Base-by-base conservation (phyloP, 164 flowering plant genomes). In the Pachysandra terminalis region DNA sequence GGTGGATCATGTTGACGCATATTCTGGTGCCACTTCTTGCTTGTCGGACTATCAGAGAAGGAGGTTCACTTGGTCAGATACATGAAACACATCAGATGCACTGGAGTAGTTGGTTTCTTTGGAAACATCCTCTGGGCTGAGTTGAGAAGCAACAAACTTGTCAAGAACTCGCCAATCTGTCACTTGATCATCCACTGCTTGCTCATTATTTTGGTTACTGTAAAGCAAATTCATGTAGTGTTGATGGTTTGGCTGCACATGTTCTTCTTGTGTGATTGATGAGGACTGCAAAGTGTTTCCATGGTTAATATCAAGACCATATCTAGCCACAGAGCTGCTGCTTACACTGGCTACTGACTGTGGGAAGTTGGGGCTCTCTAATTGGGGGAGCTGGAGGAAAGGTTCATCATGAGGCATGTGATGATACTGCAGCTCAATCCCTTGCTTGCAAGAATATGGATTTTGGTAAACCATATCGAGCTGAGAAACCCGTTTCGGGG, bases 71-170 rank as follows among this genome's bases (percentile, higher is more conserved):
- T n/a, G n/a, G n/a, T 81, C 86, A 4, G 74, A 64, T 55, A 72
- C 74, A 19, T 80, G 81, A 74, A 77, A 77, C n/a, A 24, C 58
- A 56, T 62, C 60, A 9, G 73, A 57, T n/a, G n/a, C n/a, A n/a
- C n/a, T n/a, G n/a, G n/a, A n/a, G n/a, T n/a, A n/a, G n/a, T n/a
- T n/a, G n/a, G 73, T 22, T 59, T 79, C 88, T 68, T 83, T 85
- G 9, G 84, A 57, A 48, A 74, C 80, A 65, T 81, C 93, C 7
- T 70, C 79, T 8, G 85, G 86, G 76, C 93, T 89, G 9, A 93
- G 87, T 71, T 93, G 98, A 61, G 98, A 89, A 4, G 98, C 96
- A 56, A 93, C 96, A 73, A 89, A 93, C 70, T 93, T 93, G 74
- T n/a, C n/a, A n/a, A n/a, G n/a, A n/a, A n/a, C n/a, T n/a, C n/a